Evolutionary conservation across 805 yeast species (phyloP).

Genomic region (Candida silvatica): DNA sequence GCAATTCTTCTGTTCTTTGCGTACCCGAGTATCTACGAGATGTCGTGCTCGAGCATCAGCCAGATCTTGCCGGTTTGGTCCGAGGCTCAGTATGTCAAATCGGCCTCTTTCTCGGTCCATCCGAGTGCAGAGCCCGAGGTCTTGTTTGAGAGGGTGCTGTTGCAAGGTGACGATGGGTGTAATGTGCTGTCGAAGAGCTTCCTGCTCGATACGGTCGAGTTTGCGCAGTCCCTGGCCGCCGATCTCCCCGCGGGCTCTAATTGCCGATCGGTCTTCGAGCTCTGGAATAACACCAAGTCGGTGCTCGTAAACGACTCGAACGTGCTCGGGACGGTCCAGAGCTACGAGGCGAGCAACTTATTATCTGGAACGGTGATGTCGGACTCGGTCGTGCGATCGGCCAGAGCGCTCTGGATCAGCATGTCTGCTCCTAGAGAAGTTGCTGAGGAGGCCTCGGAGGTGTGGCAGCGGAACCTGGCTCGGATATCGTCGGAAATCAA

Average conservation of each 20-base stretch:
- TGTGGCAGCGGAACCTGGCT: neutral
- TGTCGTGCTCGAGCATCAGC: too few relatives aligned
- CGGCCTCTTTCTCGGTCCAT: too few relatives aligned
- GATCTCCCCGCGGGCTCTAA: too few relatives aligned
- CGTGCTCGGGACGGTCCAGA: neutral
- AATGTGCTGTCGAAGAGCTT: too few relatives aligned
- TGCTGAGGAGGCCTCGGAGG: neutral
- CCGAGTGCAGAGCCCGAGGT: neutral
- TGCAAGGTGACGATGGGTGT: neutral
- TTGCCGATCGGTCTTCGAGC: too few relatives aligned
- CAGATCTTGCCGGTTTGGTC: too few relatives aligned
- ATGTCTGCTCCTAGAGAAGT: slow-evolving; percentile 18
- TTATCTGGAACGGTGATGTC: neutral
- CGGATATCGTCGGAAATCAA: neutral
- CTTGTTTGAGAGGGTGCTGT: neutral
- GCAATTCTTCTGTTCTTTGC: slow-evolving; percentile 37
- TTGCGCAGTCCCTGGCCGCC: too few relatives aligned
- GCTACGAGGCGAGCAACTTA: neutral
- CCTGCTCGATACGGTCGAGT: too few relatives aligned
- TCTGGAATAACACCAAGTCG: too few relatives aligned
- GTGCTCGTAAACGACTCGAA: neutral
- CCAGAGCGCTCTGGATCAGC: slow-evolving; percentile 29
- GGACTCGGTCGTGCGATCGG: slow-evolving; percentile 9
- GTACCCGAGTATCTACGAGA: slow-evolving; percentile 37
- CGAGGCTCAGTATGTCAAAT: too few relatives aligned